These are phyloP conservation scores for Bothriochloa decipiens DNA, from an alignment of 176 grass and related monocot genomes.

Conservation along the genomic window DNA sequence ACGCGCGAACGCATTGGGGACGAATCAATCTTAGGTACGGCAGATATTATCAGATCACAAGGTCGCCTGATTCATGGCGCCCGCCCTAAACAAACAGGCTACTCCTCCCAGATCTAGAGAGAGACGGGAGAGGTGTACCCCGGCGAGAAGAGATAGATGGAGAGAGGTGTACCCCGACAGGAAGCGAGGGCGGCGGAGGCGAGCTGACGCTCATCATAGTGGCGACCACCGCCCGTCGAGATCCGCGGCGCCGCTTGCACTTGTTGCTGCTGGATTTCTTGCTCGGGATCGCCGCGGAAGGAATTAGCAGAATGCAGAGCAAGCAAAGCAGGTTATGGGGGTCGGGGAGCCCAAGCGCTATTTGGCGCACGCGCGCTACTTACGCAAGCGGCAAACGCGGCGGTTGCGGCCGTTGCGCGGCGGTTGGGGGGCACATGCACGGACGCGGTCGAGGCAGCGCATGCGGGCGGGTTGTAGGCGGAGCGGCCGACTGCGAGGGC, in stretches of 20 bases:
- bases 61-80: background rate
- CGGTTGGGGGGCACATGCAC: too few species aligned
- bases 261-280: background rate
- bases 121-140: background rate
- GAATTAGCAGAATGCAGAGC: conserved; percentile 28
- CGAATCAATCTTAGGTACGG: background rate
- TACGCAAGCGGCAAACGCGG: too few species aligned
- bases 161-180: conserved; percentile 25
- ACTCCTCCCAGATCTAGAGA: conserved; percentile 41
- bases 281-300: conserved; percentile 19
- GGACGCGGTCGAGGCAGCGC: too few species aligned
- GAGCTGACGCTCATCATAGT: conserved; percentile 50
- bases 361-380: too few species aligned
- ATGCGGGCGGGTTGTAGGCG: too few species aligned
- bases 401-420: too few species aligned
- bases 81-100: background rate
- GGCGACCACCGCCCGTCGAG: conserved; percentile 8
- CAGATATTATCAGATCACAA: background rate
- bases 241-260: background rate
- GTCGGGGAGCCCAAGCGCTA: too few species aligned
- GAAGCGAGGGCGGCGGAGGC: conserved; percentile 35
- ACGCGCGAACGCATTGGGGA: background rate
- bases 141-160: background rate
- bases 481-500: too few species aligned
- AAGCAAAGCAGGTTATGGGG: conserved; percentile 33